Percentiles rank a stretch among this genome's conserved stretches.
phyloP scores from a whole-genome alignment of 768 basidiomycete species.

The Rhodotorula paludigena region DNA sequence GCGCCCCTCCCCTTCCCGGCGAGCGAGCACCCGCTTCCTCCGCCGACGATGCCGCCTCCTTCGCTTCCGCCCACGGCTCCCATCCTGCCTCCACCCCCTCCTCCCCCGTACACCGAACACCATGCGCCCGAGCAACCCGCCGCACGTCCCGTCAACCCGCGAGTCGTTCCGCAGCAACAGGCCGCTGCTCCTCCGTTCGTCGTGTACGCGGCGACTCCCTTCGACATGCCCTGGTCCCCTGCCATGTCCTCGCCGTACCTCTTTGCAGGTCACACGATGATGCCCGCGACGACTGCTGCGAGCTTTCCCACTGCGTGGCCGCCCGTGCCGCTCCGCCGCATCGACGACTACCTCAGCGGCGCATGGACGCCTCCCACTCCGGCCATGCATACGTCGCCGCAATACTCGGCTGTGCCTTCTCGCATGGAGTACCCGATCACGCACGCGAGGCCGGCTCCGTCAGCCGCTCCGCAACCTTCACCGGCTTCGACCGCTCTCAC shows the following conservation, averaged over 20 bases:
- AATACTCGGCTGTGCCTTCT: no score
- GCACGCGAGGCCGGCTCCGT: no score
- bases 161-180: neutral
- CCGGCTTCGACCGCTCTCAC: no score
- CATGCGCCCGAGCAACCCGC: no score
- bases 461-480: no score
- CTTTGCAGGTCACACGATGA: neutral
- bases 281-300: neutral
- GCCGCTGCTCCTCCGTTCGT: neutral
- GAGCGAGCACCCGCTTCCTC: slow-evolving; percentile 3
- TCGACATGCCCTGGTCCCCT: neutral
- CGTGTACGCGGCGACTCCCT: neutral
- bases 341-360: slow-evolving; percentile 5
- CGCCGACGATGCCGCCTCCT: neutral
- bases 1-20: slow-evolving; percentile 6
- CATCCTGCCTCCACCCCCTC: neutral
- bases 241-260: neutral
- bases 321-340: slow-evolving; percentile 10
- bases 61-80: neutral
- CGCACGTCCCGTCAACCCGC: neutral
- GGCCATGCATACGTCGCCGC: no score
- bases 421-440: no score
- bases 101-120: neutral
- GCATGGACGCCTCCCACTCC: no score
- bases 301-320: slow-evolving; percentile 8